phyloP scores from a whole-genome alignment of 371 early-diverging fungal species.

The Mucor piriformis region DNA sequence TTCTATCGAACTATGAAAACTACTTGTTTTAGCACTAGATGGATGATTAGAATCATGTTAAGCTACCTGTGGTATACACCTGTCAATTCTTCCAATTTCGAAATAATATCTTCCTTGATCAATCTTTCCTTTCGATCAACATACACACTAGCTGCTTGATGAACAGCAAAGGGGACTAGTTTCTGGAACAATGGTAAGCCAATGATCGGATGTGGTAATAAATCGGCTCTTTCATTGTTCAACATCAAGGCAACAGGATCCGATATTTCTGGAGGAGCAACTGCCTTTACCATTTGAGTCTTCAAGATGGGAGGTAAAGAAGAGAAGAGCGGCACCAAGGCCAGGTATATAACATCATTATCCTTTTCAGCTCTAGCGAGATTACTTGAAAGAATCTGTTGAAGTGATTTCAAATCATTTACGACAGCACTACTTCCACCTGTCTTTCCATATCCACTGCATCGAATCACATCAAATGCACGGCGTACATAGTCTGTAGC shows the following conservation, averaged over 20 bases:
- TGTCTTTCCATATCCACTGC: not conserved
- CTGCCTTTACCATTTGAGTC: constrained; percentile 75
- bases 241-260: constrained; percentile 58
- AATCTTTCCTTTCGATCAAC: constrained; percentile 76
- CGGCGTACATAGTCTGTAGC: constrained; percentile 53
- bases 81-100: constrained; percentile 64
- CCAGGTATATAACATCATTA: constrained; percentile 87
- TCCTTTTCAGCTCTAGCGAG: constrained; percentile 82
- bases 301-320: constrained; percentile 62
- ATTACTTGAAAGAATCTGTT: constrained; percentile 60
- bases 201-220: constrained; percentile 48
- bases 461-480: constrained; percentile 33
- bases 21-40: too few relatives aligned
- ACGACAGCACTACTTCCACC: constrained; percentile 30
- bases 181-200: constrained; percentile 83
- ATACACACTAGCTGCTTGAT: constrained; percentile 87
- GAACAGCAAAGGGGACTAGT: constrained; percentile 88
- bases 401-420: constrained; percentile 53
- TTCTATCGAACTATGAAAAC: constrained; percentile 53
- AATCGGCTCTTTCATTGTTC: constrained; percentile 27
- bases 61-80: constrained; percentile 48
- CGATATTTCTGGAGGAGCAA: constrained; percentile 31
- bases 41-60: not conserved
- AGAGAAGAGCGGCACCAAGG: constrained; percentile 67
- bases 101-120: constrained; percentile 68